Conservation (phyloP, 2,329 filamentous ascomycete genomes). For the Fusarium liriodendri region DNA sequence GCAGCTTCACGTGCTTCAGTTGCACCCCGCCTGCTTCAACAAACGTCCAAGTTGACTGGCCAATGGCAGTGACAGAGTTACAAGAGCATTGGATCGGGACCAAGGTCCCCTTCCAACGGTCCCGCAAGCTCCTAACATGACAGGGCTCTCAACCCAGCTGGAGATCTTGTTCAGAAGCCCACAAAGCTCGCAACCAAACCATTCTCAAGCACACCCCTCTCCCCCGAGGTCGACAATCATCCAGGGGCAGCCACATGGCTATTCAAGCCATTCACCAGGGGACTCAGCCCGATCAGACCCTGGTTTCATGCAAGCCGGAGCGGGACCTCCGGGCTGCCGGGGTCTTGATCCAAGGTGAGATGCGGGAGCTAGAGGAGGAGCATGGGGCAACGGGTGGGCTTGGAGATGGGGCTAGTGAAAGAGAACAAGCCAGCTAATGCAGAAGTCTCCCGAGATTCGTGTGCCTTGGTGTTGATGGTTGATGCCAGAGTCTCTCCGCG, state of each 20-base stretch:
- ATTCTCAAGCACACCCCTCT: conserved; percentile 8
- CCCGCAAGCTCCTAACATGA: not conserved
- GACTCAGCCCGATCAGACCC: conserved; percentile 5
- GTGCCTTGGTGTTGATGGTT: not conserved
- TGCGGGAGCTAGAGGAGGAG: conserved; percentile 1
- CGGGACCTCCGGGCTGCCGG: conserved; percentile 7
- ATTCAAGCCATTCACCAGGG: not conserved
- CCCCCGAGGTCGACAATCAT: not conserved
- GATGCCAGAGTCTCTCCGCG: not conserved
- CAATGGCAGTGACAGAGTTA: conserved; percentile 2
- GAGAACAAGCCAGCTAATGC: not conserved
- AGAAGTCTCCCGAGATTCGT: not conserved
- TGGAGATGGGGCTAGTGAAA: not conserved
- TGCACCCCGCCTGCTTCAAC: not conserved
- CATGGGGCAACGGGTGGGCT: conserved; percentile 1
- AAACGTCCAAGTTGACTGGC: not conserved
- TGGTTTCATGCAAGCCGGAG: conserved; percentile 8
- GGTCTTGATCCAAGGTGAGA: conserved; percentile 8
- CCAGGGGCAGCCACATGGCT: conserved; percentile 9
- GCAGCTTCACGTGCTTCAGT: not conserved
- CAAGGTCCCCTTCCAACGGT: not conserved
- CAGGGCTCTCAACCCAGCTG: not conserved
- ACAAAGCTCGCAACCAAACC: conserved; percentile 15
- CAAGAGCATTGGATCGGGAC: not conserved
- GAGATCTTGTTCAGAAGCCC: conserved; percentile 7